phyloP scores from a whole-genome alignment of 2,329 filamentous ascomycete genomes.

The Cladophialophora immunda region DNA sequence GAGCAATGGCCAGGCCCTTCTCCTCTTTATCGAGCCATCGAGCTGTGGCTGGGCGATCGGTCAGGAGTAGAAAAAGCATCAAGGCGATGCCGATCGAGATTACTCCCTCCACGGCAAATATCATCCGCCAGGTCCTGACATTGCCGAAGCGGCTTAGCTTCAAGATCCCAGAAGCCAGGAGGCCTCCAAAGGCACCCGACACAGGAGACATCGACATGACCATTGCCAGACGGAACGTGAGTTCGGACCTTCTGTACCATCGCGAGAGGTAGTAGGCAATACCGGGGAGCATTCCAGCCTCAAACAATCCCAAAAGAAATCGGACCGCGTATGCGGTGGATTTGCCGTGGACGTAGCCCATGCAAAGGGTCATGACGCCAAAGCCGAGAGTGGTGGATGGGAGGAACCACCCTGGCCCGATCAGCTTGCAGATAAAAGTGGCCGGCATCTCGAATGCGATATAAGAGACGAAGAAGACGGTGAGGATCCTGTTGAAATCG shows the following conservation, averaged over 20 bases:
- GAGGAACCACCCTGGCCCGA: constrained; percentile 77
- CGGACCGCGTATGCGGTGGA: constrained; percentile 66
- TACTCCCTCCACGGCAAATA: constrained; percentile 76
- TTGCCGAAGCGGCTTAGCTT: constrained; percentile 66
- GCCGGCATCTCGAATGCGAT: constrained; percentile 76
- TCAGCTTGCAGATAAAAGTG: constrained; percentile 73
- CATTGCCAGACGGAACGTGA: constrained; percentile 71
- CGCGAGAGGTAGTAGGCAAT: constrained; percentile 70
- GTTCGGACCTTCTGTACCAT: constrained; percentile 71
- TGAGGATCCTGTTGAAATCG: constrained; percentile 74
- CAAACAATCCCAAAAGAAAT: constrained; percentile 67
- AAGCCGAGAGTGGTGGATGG: constrained; percentile 70
- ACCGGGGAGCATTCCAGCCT: constrained; percentile 76
- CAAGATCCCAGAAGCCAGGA: constrained; percentile 72
- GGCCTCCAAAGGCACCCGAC: constrained; percentile 74
- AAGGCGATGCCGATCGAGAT: constrained; percentile 66
- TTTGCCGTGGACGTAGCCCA: constrained; percentile 69
- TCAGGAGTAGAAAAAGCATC: constrained; percentile 69
- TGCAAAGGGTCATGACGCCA: constrained; percentile 69
- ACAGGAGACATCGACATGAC: constrained; percentile 76
- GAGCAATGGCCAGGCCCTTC: constrained; percentile 70
- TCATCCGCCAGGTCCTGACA: constrained; percentile 71
- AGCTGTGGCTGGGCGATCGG: constrained; percentile 73
- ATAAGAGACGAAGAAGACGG: constrained; percentile 76
- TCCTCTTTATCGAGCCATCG: constrained; percentile 71